Conservation (phyloP, 2,329 filamentous ascomycete genomes). For the Neopestalotiopsis clavispora region DNA sequence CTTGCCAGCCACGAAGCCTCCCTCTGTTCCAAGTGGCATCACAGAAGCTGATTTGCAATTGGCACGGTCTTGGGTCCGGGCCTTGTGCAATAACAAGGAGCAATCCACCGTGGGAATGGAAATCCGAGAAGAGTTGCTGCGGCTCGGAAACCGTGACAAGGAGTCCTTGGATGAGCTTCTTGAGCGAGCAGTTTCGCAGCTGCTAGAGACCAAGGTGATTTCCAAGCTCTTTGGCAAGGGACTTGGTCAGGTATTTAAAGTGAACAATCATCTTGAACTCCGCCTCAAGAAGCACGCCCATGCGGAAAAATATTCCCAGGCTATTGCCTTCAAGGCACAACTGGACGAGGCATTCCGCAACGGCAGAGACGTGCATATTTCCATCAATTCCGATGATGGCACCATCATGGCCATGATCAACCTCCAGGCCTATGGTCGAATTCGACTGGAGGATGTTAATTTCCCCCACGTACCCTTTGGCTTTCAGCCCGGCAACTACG, state of each 20-base stretch:
- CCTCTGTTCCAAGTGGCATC: background rate
- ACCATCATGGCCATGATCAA: slow-evolving; percentile 71
- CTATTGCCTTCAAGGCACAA: slow-evolving; percentile 61
- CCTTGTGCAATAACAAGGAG: slow-evolving; percentile 58
- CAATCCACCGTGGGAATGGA: slow-evolving; percentile 41
- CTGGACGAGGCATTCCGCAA: slow-evolving; percentile 60
- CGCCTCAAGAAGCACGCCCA: slow-evolving; percentile 62
- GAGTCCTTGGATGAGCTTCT: slow-evolving; percentile 49
- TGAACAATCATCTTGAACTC: slow-evolving; percentile 63
- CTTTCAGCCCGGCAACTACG: slow-evolving; percentile 73
- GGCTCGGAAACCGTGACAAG: slow-evolving; percentile 47
- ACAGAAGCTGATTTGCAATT: slow-evolving; percentile 41
- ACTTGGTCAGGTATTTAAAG: slow-evolving; percentile 65
- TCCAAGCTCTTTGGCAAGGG: slow-evolving; percentile 64
- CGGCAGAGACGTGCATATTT: slow-evolving; percentile 30
- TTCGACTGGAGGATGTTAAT: slow-evolving; percentile 58
- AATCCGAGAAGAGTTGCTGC: slow-evolving; percentile 56
- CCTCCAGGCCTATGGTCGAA: slow-evolving; percentile 62
- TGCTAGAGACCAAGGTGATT: slow-evolving; percentile 58
- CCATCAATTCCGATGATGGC: slow-evolving; percentile 61
- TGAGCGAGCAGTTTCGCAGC: slow-evolving; percentile 50
- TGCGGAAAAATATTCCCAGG: slow-evolving; percentile 60
- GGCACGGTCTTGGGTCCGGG: slow-evolving; percentile 64
- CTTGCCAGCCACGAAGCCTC: slow-evolving; percentile 25
- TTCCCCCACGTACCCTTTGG: slow-evolving; percentile 70